These are phyloP conservation scores for Jatropha podagrica DNA, from an alignment of 441 rosid genomes.

Conservation along the genomic window DNA sequence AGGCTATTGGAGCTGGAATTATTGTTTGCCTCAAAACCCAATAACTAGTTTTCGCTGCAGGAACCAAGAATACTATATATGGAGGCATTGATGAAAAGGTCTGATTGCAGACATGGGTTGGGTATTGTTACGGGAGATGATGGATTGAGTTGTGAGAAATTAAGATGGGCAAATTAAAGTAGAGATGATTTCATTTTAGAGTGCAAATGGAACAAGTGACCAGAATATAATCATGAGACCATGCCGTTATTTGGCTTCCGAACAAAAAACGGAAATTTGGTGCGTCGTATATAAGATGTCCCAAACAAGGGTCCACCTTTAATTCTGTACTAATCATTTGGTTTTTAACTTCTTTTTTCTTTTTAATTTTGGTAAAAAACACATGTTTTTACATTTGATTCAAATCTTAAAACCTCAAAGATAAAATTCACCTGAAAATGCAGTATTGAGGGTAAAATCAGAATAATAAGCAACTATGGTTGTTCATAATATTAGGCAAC, in stretches of 20 bases:
- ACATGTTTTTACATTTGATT: too few relatives aligned
- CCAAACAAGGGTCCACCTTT: conserved; percentile 1
- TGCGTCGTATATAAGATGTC: not conserved
- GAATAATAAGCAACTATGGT: too few relatives aligned
- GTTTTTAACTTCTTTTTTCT: too few relatives aligned
- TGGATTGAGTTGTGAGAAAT: not conserved
- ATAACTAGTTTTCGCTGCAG: not conserved
- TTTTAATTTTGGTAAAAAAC: too few relatives aligned
- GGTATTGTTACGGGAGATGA: not conserved
- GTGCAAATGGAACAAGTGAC: not conserved
- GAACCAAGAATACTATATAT: not conserved
- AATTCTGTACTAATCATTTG: too few relatives aligned
- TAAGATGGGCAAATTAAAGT: not conserved
- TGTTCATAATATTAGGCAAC: too few relatives aligned
- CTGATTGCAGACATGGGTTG: conserved; percentile 3
- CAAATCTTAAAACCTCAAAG: too few relatives aligned
- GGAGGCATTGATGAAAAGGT: not conserved
- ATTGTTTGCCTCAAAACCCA: conserved; percentile 10
- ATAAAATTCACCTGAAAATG: too few relatives aligned
- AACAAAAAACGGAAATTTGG: conserved; percentile 38
- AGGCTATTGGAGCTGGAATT: conserved; percentile 18
- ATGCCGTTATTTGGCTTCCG: conserved; percentile 45
- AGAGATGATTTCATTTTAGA: not conserved
- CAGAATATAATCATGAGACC: conserved; percentile 45
- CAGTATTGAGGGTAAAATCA: too few relatives aligned